phyloP scores from a whole-genome alignment of 441 rosid species.

The Adansonia rubrostipa region DNA sequence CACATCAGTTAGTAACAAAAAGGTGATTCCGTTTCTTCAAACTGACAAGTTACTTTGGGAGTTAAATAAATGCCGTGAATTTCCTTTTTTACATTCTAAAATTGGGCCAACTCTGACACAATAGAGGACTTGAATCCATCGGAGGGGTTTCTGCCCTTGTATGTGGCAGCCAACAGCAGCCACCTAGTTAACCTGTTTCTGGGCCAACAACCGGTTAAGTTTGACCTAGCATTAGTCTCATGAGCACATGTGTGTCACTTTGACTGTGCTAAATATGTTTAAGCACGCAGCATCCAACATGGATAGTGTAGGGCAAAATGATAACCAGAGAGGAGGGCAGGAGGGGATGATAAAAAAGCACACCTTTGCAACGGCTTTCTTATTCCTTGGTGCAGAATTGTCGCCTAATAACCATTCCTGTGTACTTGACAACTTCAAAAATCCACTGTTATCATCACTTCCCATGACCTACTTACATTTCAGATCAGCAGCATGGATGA shows the following conservation, averaged over 20 bases:
- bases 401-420: constrained; percentile 77
- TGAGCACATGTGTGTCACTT: background rate
- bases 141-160: background rate
- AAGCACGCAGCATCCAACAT: background rate
- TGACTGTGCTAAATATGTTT: background rate
- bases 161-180: background rate
- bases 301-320: background rate
- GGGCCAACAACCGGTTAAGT: background rate
- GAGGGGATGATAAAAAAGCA: background rate
- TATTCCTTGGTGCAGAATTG: constrained; percentile 70
- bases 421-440: constrained; percentile 75
- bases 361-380: constrained; percentile 71
- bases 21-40: background rate
- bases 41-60: background rate
- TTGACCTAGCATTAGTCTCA: background rate
- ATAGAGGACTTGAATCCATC: background rate
- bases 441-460: constrained; percentile 59
- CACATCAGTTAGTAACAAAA: constrained; percentile 21
- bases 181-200: background rate
- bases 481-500: background rate
- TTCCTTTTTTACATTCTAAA: background rate
- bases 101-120: background rate
- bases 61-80: background rate
- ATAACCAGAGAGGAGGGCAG: background rate
- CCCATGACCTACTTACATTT: constrained; percentile 40